Evolutionary conservation across 139 green algal species (phyloP).

Genomic region (Yamagishiella unicocca): DNA sequence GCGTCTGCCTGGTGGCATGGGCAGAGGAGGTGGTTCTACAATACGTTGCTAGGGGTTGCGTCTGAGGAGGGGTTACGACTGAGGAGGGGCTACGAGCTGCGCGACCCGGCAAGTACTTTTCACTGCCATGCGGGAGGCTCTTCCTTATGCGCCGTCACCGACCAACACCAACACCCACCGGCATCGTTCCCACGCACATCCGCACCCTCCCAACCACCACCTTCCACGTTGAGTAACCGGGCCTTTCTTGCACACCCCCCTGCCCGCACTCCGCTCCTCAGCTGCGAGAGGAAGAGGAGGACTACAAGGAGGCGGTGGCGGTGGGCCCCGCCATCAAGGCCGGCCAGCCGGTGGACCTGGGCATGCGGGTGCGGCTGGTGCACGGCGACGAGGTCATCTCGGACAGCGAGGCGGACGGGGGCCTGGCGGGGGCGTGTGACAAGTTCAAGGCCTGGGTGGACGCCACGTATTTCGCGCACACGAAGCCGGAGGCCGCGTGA

Average conservation of each 20-base stretch:
- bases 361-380: conserved; percentile 84
- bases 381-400: conserved; percentile 84
- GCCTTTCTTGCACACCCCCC: no score
- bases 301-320: conserved; percentile 71
- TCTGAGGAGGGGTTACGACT: no score
- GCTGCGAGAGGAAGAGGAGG: conserved; percentile 67
- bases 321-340: conserved; percentile 57
- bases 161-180: no score
- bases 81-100: no score
- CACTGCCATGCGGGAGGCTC: no score
- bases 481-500: neutral
- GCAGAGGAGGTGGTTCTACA: neutral
- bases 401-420: conserved; percentile 62
- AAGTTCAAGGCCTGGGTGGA: conserved; percentile 76
- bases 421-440: conserved; percentile 62
- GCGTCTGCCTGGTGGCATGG: neutral
- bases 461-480: neutral
- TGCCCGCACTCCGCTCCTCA: conserved; percentile 16
- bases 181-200: no score
- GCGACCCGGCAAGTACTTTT: no score
- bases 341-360: conserved; percentile 73
- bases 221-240: no score
- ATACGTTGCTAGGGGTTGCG: no score
- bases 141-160: no score
- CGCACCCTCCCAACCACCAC: no score